Evolutionary conservation across 2,329 filamentous ascomycete genomes (phyloP), one percentile per base, ranked within the genome.

Genomic region (Trichoderma arundinaceum): DNA sequence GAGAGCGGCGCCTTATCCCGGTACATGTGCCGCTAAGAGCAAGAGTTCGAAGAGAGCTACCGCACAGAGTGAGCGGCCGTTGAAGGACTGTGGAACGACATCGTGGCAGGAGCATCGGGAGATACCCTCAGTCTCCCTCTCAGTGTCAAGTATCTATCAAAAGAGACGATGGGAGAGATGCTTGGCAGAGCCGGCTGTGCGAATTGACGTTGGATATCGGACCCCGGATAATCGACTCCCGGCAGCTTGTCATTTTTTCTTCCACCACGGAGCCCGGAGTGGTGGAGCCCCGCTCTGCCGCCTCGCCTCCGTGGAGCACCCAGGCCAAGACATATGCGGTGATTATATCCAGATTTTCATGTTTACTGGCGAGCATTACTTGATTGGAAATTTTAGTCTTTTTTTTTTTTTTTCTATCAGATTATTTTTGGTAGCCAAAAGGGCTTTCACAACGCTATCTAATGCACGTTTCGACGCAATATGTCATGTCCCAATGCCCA

Each of bases 1-100:
- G 80, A 46, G 67, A 68, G 32, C 77, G 78, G 17, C 19, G 53
- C 9, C 13, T 39, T 6, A 7, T 48, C 10, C 32, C 13, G 8
- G 7, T 57, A n/a, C 13, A 7, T 7, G 15, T 12, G 6, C 22
- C 22, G 22, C 22, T 28, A 4, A 28, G 2, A 28, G 22, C 22
- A 28, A 28, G 4, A 28, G 22, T 28, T 28, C 7, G 7, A 13
- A 46, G n/a, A 32, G 38, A 19, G 59, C 39, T n/a, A 32, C 60
- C 17, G 59, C 15, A 12, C 7, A 17, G 7, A 6, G 35, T 51
- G 44, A 32, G 44, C 8, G 33, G 19, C 7, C 17, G 15, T 10
- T 7, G 15, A 9, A 28, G n/a, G 33, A 48, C 19, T 4, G 35
- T 13, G 33, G 19, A 33, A 32, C n/a, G 57, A 28, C 57, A 60